Conservation (phyloP, 164 flowering plant species). For the Sextonia rubra region DNA sequence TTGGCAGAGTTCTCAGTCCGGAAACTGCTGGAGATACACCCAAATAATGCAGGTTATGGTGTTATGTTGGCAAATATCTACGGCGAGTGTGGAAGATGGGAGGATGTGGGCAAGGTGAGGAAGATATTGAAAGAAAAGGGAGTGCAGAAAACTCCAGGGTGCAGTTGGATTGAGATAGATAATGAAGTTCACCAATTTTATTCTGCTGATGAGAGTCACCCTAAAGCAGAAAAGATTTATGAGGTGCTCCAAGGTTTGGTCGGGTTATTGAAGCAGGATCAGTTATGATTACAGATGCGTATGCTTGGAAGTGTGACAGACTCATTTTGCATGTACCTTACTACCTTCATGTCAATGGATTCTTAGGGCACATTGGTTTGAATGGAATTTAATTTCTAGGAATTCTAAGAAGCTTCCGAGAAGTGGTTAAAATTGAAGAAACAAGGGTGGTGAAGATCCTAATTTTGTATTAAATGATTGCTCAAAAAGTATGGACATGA, state of each 20-base stretch:
- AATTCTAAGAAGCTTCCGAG: too few relatives aligned
- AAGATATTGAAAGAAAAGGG: slow-evolving; percentile 38
- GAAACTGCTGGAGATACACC: slow-evolving; percentile 50
- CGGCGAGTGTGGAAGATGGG: slow-evolving; percentile 64
- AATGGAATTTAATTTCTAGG: too few relatives aligned
- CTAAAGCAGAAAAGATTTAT: slow-evolving; percentile 46
- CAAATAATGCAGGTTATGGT: slow-evolving; percentile 56
- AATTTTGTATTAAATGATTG: too few relatives aligned
- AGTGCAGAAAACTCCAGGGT: slow-evolving; percentile 59
- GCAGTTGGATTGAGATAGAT: slow-evolving; percentile 78
- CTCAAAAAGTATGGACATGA: too few relatives aligned
- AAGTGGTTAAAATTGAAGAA: too few relatives aligned
- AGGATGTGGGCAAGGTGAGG: slow-evolving; percentile 43
- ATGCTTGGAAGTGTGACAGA: too few relatives aligned
- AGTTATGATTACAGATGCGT: too few relatives aligned
- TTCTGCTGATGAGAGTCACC: slow-evolving; percentile 49
- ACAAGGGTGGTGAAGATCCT: too few relatives aligned
- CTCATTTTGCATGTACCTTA: too few relatives aligned
- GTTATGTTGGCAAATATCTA: slow-evolving; percentile 64
- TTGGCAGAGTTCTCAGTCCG: slow-evolving; percentile 53
- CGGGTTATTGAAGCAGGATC: slow-evolving; percentile 1
- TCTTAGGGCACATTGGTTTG: too few relatives aligned
- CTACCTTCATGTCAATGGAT: too few relatives aligned
- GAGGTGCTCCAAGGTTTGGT: slow-evolving; percentile 23
- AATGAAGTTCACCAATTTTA: slow-evolving; percentile 53